Evolutionary conservation across 108 stramenopile species (phyloP), one percentile per base, ranked within the genome.

Genomic region (Aurantiochytrium sp.): DNA sequence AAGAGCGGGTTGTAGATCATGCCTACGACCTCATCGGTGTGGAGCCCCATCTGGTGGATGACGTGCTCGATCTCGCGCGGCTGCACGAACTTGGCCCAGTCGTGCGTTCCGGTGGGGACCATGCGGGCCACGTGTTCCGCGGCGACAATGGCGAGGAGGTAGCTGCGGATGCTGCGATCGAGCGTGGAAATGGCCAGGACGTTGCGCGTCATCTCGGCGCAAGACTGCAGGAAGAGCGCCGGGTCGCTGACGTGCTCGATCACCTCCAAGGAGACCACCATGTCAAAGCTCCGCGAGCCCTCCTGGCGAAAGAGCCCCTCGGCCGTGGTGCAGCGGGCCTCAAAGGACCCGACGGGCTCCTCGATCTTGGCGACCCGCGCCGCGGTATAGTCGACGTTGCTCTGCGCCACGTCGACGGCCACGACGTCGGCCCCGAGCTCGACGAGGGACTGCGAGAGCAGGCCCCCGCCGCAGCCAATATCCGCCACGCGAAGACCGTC

Each of bases 61-160:
- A 81, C 69, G 21, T 45, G 22, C 22, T 81, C 69, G 27, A 81
- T 81, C 22, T 81, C 69, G 27, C n/a, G n/a, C 4, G 69, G 69
- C 69, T 81, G 69, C 41, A 81, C 69, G 22, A 81, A 81, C 69
- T 81, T 81, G 21, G 69, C 42, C 69, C 69, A 81, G 22, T 81
- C 69, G 42, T 81, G 69, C 10, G 69, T 81, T 37, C 69, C 69
- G 6, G 69, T 39, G n/a, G 69, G 69, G 8, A 81, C 69, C 69
- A 81, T 81, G 22, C 69, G 69, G 4, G 69, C 42, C 5, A 45
- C 69, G 42, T 81, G 27, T 37, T 81, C 69, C 4, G 69, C 69
- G 22, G 69, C 69, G n/a, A 81, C 69, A 45, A 81, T 81, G 10
- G 69, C 69, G 10, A 81, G 69, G 12, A 81, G 10, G 36, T 45